Evolutionary conservation across 2,329 filamentous ascomycete genomes (phyloP).

Genomic region (Calonectria crousiana): DNA sequence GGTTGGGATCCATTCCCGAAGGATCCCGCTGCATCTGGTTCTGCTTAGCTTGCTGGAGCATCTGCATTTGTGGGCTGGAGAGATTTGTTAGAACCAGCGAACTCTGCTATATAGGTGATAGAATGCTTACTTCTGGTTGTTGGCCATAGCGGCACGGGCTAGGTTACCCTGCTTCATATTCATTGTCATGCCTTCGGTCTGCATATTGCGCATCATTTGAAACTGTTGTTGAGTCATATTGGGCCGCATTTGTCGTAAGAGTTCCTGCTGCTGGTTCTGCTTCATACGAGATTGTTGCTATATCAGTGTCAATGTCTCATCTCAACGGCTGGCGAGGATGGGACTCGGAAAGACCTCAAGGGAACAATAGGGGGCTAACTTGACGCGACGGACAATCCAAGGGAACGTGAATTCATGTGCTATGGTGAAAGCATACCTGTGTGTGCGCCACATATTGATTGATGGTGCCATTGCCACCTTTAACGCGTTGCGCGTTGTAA

Average conservation of each 20-base stretch:
- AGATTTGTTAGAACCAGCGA: slow-evolving; percentile 26
- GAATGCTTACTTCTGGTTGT: slow-evolving; percentile 76
- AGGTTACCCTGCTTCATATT: slow-evolving; percentile 72
- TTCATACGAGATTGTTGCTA: slow-evolving; percentile 78
- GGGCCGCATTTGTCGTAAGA: slow-evolving; percentile 79
- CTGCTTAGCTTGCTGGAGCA: slow-evolving; percentile 78
- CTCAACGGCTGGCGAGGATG: slow-evolving; percentile 34
- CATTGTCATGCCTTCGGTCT: slow-evolving; percentile 70
- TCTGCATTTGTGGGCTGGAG: slow-evolving; percentile 75
- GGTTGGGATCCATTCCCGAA: slow-evolving; percentile 87
- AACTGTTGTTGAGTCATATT: slow-evolving; percentile 68
- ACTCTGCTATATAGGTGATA: background rate
- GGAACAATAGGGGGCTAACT: slow-evolving; percentile 24
- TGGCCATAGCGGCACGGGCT: slow-evolving; percentile 82
- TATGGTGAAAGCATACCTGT: slow-evolving; percentile 71
- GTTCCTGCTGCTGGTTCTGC: slow-evolving; percentile 81
- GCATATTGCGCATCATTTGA: slow-evolving; percentile 76
- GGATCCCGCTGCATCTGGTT: slow-evolving; percentile 90
- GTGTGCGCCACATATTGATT: slow-evolving; percentile 84
- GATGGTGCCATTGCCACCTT: slow-evolving; percentile 72
- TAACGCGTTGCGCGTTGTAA: slow-evolving; percentile 83
- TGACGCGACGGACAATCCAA: slow-evolving; percentile 22
- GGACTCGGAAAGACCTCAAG: slow-evolving; percentile 22
- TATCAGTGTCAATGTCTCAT: slow-evolving; percentile 31
- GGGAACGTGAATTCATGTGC: slow-evolving; percentile 36